phyloP scores from a whole-genome alignment of 352 stramenopile genomes.

The Pythium guiyangense region DNA sequence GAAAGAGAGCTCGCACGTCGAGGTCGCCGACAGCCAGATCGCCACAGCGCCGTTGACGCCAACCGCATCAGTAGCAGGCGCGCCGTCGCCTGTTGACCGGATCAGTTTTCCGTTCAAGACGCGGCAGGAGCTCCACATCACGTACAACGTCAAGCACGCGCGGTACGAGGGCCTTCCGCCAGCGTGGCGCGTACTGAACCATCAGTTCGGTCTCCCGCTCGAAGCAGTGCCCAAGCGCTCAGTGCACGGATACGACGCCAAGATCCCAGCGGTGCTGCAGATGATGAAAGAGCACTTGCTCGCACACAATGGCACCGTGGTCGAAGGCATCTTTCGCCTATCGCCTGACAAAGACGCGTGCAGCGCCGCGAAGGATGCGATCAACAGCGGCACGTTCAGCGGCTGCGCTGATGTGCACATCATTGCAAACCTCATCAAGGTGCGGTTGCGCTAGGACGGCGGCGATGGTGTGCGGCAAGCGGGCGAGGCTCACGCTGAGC shows the following conservation, averaged over 20 bases:
- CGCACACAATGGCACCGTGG: conserved; percentile 29
- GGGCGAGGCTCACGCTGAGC: too few relatives aligned
- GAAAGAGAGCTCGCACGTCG: background rate
- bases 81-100: conserved; percentile 16
- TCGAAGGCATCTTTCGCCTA: conserved; percentile 78
- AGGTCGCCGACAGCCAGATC: background rate
- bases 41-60: too few relatives aligned
- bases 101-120: conserved; percentile 71
- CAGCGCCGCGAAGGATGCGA: conserved; percentile 43
- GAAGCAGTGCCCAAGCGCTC: conserved; percentile 53
- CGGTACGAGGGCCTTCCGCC: conserved; percentile 72
- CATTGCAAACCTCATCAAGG: conserved; percentile 82
- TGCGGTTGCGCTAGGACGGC: too few relatives aligned
- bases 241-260: conserved; percentile 50
- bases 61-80: too few relatives aligned
- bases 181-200: conserved; percentile 60
- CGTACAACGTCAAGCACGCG: conserved; percentile 57
- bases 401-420: conserved; percentile 72
- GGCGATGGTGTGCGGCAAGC: too few relatives aligned
- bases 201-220: conserved; percentile 70
- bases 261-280: conserved; percentile 69
- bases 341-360: conserved; percentile 65
- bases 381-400: conserved; percentile 63
- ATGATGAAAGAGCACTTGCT: conserved; percentile 71
- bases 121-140: conserved; percentile 65